Percentiles rank a stretch among this genome's conserved stretches.
Evolutionary conservation across 306 rosid species (phyloP).

Genomic region (Dryas alaskensis): DNA sequence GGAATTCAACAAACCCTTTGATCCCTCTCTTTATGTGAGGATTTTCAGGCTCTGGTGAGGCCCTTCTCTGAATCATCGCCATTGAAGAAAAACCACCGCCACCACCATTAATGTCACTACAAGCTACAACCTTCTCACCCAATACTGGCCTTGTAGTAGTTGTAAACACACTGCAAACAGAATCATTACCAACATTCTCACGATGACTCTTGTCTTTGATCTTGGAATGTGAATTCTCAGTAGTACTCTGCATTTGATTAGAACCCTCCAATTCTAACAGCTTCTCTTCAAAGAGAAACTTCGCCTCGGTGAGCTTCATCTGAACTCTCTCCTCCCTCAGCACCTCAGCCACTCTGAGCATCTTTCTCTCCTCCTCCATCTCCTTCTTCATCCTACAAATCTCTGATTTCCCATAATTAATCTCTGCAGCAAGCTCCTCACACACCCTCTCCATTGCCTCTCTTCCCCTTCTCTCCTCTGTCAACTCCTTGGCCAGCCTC

Average conservation of each 20-base stretch:
- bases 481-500: constrained; percentile 36
- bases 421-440: constrained; percentile 40
- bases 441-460: constrained; percentile 43
- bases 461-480: constrained; percentile 42
- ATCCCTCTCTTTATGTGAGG: constrained; percentile 60
- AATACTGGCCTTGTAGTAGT: constrained; percentile 6
- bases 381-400: constrained; percentile 36
- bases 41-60: constrained; percentile 45
- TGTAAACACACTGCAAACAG: neutral
- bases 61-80: constrained; percentile 19
- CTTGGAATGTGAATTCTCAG: constrained; percentile 16
- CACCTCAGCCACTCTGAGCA: constrained; percentile 50
- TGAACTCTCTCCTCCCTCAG: constrained; percentile 58
- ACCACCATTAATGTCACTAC: constrained; percentile 7
- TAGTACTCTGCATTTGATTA: neutral
- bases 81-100: constrained; percentile 18
- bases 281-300: constrained; percentile 43
- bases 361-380: constrained; percentile 55
- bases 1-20: constrained; percentile 64
- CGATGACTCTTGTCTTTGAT: neutral
- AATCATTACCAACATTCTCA: constrained; percentile 9
- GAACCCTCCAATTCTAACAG: constrained; percentile 30
- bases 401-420: constrained; percentile 34
- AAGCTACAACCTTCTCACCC: constrained; percentile 7
- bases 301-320: constrained; percentile 58